Evolutionary conservation across 495 filamentous ascomycete species (phyloP).

Genomic region (Podospora appendiculata): DNA sequence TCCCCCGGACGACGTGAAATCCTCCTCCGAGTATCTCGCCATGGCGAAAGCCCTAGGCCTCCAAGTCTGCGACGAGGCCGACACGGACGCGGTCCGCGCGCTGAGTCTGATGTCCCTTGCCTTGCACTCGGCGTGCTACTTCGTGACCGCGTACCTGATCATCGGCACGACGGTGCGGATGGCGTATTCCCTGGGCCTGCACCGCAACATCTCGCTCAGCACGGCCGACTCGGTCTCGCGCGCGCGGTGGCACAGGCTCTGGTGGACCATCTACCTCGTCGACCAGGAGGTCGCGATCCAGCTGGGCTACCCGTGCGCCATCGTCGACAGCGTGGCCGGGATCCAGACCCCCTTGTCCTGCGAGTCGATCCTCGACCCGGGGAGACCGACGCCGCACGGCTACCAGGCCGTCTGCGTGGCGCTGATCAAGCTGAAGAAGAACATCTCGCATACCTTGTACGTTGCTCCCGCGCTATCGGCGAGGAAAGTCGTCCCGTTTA

Average conservation of each 20-base stretch:
- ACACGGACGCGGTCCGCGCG: constrained; percentile 1
- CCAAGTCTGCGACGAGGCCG: constrained; percentile 1
- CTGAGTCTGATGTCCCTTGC: neutral
- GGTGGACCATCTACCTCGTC: constrained; percentile 6
- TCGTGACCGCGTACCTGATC: neutral
- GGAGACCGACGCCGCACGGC: neutral
- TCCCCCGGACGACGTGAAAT: neutral
- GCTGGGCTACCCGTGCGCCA: constrained; percentile 4
- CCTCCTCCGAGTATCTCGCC: constrained; percentile 2
- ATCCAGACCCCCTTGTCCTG: neutral
- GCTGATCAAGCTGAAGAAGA: constrained; percentile 3
- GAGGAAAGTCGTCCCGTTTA: constrained; percentile 1
- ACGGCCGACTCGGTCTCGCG: constrained; percentile 1
- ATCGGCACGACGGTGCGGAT: constrained; percentile 3
- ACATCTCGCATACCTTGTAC: constrained; percentile 1
- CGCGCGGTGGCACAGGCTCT: constrained; percentile 1
- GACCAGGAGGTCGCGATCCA: constrained; percentile 6
- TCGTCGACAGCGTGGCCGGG: constrained; percentile 2
- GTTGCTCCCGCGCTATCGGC: neutral
- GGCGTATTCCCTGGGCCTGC: constrained; percentile 3
- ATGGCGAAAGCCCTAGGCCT: neutral
- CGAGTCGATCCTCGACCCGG: constrained; percentile 3
- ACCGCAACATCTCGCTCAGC: neutral
- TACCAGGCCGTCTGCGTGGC: neutral
- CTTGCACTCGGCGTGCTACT: constrained; percentile 1